Conservation (phyloP, 164 flowering plant species). For the Tetrastigma voinierianum region DNA sequence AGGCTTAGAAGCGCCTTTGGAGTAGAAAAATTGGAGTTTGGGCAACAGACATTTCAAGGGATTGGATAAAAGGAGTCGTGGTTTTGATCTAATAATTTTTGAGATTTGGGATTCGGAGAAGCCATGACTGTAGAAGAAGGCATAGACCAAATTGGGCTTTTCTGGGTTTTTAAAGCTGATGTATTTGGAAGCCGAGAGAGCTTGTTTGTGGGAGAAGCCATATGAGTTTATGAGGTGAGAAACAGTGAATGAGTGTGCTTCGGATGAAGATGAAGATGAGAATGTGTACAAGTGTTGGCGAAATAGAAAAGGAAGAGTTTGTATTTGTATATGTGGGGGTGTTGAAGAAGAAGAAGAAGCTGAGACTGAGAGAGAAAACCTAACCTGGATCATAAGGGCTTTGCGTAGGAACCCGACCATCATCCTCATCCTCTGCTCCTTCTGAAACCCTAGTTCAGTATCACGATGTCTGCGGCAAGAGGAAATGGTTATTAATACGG, state of each 20-base stretch:
- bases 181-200: constrained; percentile 15
- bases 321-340: too few species aligned
- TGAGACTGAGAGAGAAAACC: neutral
- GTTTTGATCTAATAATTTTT: neutral
- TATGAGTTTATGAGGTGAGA: constrained; percentile 22
- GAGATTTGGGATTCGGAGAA: constrained; percentile 15
- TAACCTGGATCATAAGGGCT: neutral
- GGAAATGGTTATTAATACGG: too few species aligned
- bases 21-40: neutral
- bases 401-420: neutral
- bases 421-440: neutral
- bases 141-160: constrained; percentile 10
- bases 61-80: neutral
- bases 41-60: constrained; percentile 1
- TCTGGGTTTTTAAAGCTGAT: constrained; percentile 8
- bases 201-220: constrained; percentile 16
- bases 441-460: too few species aligned
- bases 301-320: neutral
- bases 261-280: neutral
- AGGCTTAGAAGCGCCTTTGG: neutral
- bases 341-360: too few species aligned
- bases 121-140: constrained; percentile 7
- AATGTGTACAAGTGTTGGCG: neutral
- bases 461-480: too few species aligned
- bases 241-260: constrained; percentile 11